Evolutionary conservation across 352 stramenopile species (phyloP), one percentile per base, ranked within the genome.

Genomic region (Pythium grandisporangium): DNA sequence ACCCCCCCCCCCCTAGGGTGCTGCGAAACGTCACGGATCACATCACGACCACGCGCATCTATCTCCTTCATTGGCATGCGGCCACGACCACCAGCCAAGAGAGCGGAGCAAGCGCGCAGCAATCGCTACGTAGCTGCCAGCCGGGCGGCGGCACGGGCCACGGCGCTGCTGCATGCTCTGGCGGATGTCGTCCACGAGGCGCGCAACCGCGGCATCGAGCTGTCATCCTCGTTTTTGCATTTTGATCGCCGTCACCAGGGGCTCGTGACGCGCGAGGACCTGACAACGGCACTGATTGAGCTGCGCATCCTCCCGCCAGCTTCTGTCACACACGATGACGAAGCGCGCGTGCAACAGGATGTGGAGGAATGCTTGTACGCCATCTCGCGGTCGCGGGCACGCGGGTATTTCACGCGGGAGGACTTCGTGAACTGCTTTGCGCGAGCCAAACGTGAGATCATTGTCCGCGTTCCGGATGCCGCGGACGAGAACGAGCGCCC

Each of bases 351-450:
- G n/a, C n/a, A n/a, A n/a, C n/a, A n/a, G n/a, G 73, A 86, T 32
- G 61, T 55, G 0, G 60, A 79, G 25, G 48, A 71, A 10, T 82
- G 67, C 37, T 47, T 86, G 14, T 29, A 48, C 16, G 25, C 32
- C 23, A 49, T 86, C 30, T 70, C 62, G 35, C 22, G 23, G 7
- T 49, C 54, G 2, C 61, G 57, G 4, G 82, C 70, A 23, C 61
- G 70, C 23, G 41, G 34, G 0, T 80, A 75, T 43, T 86, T 80
- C 50, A 70, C 62, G 1, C 49, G 55, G 4, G 53, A 79, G 14
- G 73, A 86, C 36, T 86, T 86, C 37, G 27, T 78, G 4, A 40
- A 41, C 26, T 83, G 55, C 37, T 85, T 71, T 23, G 33, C 21
- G 6, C n/a, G n/a, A n/a, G n/a, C n/a, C n/a, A n/a, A n/a, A n/a